Conservation (phyloP, 257 asterid species). For the Voacanga thouarsii region DNA sequence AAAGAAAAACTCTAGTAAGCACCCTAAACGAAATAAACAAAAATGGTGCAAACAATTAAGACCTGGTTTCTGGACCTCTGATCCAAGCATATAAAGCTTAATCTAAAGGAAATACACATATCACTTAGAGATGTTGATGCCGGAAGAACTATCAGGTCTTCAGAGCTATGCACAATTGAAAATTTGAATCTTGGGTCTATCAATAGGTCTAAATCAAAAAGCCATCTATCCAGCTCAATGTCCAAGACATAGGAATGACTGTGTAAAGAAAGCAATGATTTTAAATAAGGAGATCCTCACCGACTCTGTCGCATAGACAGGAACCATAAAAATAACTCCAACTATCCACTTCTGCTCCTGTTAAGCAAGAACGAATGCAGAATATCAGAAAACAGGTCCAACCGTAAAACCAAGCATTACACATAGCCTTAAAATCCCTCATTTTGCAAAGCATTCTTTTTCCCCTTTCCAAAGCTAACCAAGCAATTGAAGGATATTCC, state of each 20-base stretch:
- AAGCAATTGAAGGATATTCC: neutral
- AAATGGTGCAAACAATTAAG: neutral
- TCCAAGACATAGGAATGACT: neutral
- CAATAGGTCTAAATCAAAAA: neutral
- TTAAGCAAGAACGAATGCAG: conserved; percentile 12
- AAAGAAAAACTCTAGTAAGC: neutral
- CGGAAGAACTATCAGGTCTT: neutral
- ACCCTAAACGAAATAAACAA: neutral
- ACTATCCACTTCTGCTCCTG: conserved; percentile 99
- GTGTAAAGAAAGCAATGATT: conserved; percentile 2
- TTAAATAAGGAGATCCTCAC: conserved; percentile 38
- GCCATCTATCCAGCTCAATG: neutral
- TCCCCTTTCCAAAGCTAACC: neutral
- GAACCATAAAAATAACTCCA: conserved; percentile 80
- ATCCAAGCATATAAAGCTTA: neutral
- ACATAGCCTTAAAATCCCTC: neutral
- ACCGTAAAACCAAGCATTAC: neutral
- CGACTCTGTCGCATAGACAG: conserved; percentile 86
- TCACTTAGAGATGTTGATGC: neutral
- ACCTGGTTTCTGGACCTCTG: neutral
- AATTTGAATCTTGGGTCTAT: neutral
- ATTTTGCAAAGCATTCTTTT: neutral
- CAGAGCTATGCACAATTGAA: neutral
- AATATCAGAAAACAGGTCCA: neutral
- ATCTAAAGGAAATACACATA: neutral